Base-by-base conservation (phyloP, 108 stramenopile genomes). In the Nitzschia sp. region DNA sequence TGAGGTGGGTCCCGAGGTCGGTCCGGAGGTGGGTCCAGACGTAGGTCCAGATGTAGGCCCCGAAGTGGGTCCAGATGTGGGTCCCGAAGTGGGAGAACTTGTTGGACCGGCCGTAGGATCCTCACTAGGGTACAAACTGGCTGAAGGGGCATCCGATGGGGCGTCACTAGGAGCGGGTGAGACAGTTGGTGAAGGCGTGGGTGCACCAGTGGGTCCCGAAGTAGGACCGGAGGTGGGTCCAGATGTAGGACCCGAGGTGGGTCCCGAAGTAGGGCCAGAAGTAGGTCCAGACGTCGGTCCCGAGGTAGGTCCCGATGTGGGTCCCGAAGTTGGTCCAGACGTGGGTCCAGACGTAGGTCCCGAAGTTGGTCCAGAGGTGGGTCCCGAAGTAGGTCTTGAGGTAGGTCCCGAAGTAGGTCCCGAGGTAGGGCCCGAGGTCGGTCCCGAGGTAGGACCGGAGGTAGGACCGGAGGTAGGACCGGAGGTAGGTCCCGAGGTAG, bases 91-190 rank as follows among this genome's bases (percentile, higher is more conserved):
- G 3, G 68, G 68, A 19, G 15, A 55, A 69, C 36, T 44, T 16
- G 53, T 58, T 53, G 63, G 63, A 16, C 23, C 27, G 13, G 46
- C 19, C 6, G 63, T 23, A 4, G 60, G 60, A 6, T 13, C 25
- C 17, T 30, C 30, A 23, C n/a, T n/a, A n/a, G n/a, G n/a, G n/a
- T n/a, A n/a, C n/a, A n/a, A n/a, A n/a, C n/a, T n/a, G n/a, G n/a
- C n/a, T n/a, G n/a, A n/a, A n/a, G n/a, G n/a, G n/a, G n/a, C n/a
- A n/a, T n/a, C n/a, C n/a, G n/a, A n/a, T n/a, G n/a, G n/a, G n/a
- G n/a, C n/a, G n/a, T n/a, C n/a, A n/a, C 35, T 38, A 63, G 63
- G 13, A 15, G 70, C 62, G 17, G 70, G 70, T 25, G 56, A 55
- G 28, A 47, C 35, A 6, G 63, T 65, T 6, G 68, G 60, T 44